Percentiles rank a stretch among this genome's conserved stretches.
phyloP scores from a whole-genome alignment of 2,329 filamentous ascomycete species.

The Kalaharituber pfeilii region DNA sequence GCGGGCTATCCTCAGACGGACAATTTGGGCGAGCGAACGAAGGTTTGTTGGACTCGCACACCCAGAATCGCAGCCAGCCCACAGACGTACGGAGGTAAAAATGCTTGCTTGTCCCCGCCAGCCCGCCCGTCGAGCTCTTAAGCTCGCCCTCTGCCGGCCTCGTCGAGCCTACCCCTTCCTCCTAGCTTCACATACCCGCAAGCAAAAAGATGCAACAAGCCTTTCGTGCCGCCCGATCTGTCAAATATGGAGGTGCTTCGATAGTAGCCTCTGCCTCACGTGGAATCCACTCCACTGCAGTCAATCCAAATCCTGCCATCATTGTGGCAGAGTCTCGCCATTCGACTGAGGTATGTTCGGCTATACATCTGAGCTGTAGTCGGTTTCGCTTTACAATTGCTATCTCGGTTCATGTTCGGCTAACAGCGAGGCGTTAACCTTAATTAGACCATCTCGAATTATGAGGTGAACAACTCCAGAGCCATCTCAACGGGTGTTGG shows the following conservation, averaged over 20 bases:
- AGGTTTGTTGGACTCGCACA: neutral
- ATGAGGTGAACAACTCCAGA: neutral
- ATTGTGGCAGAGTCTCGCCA: neutral
- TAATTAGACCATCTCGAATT: neutral
- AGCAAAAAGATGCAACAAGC: neutral
- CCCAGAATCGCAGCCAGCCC: neutral
- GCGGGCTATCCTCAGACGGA: neutral
- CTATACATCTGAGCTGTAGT: neutral
- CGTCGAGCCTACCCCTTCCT: neutral
- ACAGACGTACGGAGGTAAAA: neutral
- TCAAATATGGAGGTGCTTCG: neutral
- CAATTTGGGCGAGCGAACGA: neutral
- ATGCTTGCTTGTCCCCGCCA: neutral
- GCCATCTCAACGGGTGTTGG: neutral
- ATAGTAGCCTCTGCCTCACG: neutral
- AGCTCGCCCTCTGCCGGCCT: neutral
- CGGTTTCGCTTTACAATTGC: no score
- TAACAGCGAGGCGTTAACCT: no score
- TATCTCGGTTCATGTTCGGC: no score
- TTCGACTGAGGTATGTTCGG: neutral
- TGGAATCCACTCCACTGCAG: neutral
- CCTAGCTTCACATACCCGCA: neutral
- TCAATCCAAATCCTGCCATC: neutral
- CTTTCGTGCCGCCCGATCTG: neutral
- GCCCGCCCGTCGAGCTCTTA: neutral